phyloP scores from a whole-genome alignment of 1,139 yeast species.

The Geotrichum aggregatum region DNA sequence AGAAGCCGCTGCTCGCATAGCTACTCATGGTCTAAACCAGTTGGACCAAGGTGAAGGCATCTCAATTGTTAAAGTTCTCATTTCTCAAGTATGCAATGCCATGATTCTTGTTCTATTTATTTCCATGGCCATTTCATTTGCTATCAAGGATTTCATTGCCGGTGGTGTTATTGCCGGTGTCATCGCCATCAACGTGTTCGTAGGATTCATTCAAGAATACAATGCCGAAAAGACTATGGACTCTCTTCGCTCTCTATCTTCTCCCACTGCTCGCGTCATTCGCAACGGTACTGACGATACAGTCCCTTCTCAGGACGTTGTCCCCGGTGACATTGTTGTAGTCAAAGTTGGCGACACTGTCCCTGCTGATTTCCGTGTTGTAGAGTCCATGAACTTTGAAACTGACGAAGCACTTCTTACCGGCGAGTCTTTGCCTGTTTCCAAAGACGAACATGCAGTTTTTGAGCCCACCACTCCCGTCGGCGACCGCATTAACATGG shows the following conservation, averaged over 20 bases:
- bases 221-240: conserved; percentile 82
- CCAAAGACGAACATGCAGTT: conserved; percentile 47
- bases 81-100: conserved; percentile 73
- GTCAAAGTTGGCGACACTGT: conserved; percentile 72
- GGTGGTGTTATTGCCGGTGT: conserved; percentile 80
- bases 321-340: conserved; percentile 70
- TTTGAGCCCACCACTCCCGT: conserved; percentile 55
- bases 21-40: conserved; percentile 53
- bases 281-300: conserved; percentile 60
- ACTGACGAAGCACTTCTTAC: conserved; percentile 78
- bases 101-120: conserved; percentile 72
- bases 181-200: conserved; percentile 58
- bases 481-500: conserved; percentile 74
- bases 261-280: conserved; percentile 68
- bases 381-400: conserved; percentile 63
- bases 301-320: conserved; percentile 63
- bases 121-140: conserved; percentile 71
- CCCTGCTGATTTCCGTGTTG: conserved; percentile 69
- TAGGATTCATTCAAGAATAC: conserved; percentile 68
- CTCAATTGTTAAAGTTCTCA: conserved; percentile 53
- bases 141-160: conserved; percentile 73
- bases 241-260: conserved; percentile 60
- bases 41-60: conserved; percentile 60
- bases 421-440: conserved; percentile 77
- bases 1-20: conserved; percentile 40